These are phyloP conservation scores for Flagelloscypha sp. DNA, from an alignment of 768 basidiomycete genomes.

Conservation along the genomic window DNA sequence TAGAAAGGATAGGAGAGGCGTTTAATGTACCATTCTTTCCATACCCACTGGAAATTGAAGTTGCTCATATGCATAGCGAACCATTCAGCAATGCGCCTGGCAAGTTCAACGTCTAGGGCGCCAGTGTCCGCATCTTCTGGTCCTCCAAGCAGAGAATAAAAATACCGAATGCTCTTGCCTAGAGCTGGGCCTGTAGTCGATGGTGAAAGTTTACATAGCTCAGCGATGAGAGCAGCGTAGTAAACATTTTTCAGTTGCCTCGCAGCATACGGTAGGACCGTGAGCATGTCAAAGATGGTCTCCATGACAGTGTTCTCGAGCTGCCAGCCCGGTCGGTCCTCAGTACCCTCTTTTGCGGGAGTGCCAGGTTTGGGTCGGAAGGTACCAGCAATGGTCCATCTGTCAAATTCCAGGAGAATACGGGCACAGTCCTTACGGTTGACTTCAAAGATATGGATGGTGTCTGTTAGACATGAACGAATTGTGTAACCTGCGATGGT, in stretches of 20 bases:
- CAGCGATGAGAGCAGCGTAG: conserved; percentile 82
- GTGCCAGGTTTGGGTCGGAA: conserved; percentile 75
- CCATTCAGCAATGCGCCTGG: conserved; percentile 86
- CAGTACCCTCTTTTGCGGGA: conserved; percentile 34
- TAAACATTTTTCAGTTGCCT: conserved; percentile 74
- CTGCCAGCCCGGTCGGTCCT: conserved; percentile 63
- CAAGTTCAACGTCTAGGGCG: conserved; percentile 79
- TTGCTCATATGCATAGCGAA: conserved; percentile 95
- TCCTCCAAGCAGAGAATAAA: conserved; percentile 72
- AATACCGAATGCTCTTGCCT: conserved; percentile 86
- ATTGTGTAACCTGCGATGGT: conserved; percentile 75
- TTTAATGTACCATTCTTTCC: conserved; percentile 88
- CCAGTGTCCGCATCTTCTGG: too few relatives aligned
- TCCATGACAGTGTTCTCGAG: conserved; percentile 86
- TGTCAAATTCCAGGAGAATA: conserved; percentile 76
- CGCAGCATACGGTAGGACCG: conserved; percentile 77
- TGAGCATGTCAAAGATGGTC: conserved; percentile 65
- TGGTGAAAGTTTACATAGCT: conserved; percentile 91
- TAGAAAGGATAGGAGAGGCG: conserved; percentile 1
- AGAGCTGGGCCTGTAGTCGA: conserved; percentile 91
- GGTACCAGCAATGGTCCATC: conserved; percentile 74
- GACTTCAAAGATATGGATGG: conserved; percentile 84
- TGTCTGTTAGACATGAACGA: conserved; percentile 65
- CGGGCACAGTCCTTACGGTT: conserved; percentile 94
- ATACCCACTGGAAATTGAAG: conserved; percentile 97